Evolutionary conservation across 306 rosid species (phyloP).

Genomic region (Canavalia ensiformis): DNA sequence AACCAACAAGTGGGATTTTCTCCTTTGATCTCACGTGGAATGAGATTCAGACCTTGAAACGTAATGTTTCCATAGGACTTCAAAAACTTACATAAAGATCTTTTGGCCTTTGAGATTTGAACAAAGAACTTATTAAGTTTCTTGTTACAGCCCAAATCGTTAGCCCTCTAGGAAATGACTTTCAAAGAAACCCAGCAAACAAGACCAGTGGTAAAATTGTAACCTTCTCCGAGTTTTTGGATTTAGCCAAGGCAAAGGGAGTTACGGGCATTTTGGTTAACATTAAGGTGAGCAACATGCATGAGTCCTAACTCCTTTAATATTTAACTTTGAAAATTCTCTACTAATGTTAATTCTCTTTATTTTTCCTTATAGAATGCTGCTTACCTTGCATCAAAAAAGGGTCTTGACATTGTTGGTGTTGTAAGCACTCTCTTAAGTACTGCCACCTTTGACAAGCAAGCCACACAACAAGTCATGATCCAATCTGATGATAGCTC

Average conservation of each 20-base stretch:
- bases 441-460: slow-evolving; percentile 74
- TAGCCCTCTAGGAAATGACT: slow-evolving; percentile 49
- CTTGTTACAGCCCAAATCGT: slow-evolving; percentile 65
- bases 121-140: slow-evolving; percentile 11
- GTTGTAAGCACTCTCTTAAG: slow-evolving; percentile 55
- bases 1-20: slow-evolving; percentile 66
- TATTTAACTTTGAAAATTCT: neutral
- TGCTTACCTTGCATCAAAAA: slow-evolving; percentile 73
- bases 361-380: slow-evolving; percentile 64
- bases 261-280: slow-evolving; percentile 68
- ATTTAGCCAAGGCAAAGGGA: slow-evolving; percentile 73
- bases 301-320: neutral
- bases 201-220: slow-evolving; percentile 66
- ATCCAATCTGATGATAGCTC: slow-evolving; percentile 77
- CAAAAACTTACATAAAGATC: neutral
- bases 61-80: slow-evolving; percentile 51
- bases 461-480: slow-evolving; percentile 66
- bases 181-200: slow-evolving; percentile 70
- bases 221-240: slow-evolving; percentile 70
- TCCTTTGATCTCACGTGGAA: slow-evolving; percentile 76
- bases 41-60: slow-evolving; percentile 69
- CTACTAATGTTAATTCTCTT: neutral
- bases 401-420: slow-evolving; percentile 72
- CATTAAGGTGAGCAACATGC: slow-evolving; percentile 55
- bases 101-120: neutral